Evolutionary conservation across 2,329 filamentous ascomycete species (phyloP).

Genomic region (Neocatenulostroma microsporum): DNA sequence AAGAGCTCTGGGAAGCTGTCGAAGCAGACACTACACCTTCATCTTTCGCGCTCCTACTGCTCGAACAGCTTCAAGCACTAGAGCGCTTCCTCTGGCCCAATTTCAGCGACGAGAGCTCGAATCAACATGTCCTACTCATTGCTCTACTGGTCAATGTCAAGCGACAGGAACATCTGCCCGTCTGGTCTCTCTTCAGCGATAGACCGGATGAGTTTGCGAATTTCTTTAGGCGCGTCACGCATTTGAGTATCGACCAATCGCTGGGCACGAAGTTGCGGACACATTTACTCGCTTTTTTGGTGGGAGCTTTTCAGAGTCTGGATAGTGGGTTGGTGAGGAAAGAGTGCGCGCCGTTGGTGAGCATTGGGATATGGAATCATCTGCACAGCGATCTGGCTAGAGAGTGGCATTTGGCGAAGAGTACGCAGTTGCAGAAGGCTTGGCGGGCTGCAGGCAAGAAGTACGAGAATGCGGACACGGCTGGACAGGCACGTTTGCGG

Average conservation of each 20-base stretch:
- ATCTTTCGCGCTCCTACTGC: slow-evolving; percentile 66
- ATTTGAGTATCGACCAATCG: slow-evolving; percentile 61
- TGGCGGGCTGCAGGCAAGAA: slow-evolving; percentile 84
- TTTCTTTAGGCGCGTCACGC: slow-evolving; percentile 82
- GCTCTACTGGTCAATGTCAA: slow-evolving; percentile 82
- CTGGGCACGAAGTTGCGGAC: slow-evolving; percentile 49
- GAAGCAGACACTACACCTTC: slow-evolving; percentile 73
- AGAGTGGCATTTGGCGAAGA: slow-evolving; percentile 64
- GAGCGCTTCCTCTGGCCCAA: slow-evolving; percentile 95
- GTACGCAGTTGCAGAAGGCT: slow-evolving; percentile 70
- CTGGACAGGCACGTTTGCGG: slow-evolving; percentile 66
- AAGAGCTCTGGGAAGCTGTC: slow-evolving; percentile 79
- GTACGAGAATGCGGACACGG: slow-evolving; percentile 77
- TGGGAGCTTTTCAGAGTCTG: slow-evolving; percentile 85
- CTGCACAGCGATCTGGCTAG: slow-evolving; percentile 68
- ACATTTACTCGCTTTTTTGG: slow-evolving; percentile 82
- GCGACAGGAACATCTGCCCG: slow-evolving; percentile 73
- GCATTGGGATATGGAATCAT: slow-evolving; percentile 93
- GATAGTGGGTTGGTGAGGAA: slow-evolving; percentile 85
- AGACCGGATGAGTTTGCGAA: slow-evolving; percentile 75
- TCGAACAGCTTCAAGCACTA: slow-evolving; percentile 85
- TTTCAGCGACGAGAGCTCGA: slow-evolving; percentile 71
- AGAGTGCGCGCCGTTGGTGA: slow-evolving; percentile 91
- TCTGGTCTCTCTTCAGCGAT: slow-evolving; percentile 77
- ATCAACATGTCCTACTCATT: slow-evolving; percentile 83